Evolutionary conservation across 2,329 filamentous ascomycete genomes (phyloP).

Genomic region (Paramyrothecium sp.): DNA sequence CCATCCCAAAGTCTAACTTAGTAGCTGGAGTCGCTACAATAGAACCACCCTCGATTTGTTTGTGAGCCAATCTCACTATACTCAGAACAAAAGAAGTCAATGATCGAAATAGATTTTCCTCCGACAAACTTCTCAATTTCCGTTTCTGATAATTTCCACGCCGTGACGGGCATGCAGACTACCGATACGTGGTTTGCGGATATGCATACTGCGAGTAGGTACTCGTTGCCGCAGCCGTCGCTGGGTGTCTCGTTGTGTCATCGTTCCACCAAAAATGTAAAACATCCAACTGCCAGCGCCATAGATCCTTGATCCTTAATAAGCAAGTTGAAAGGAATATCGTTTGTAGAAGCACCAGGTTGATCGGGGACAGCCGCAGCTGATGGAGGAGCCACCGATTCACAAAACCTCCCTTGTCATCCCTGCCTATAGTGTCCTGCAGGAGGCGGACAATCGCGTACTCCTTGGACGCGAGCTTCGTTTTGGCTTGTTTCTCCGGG

Average conservation of each 20-base stretch:
- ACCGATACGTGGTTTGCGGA: not conserved
- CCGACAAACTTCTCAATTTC: no score
- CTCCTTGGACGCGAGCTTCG: constrained; percentile 45
- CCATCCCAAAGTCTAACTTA: no score
- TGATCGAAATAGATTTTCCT: no score
- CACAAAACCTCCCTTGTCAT: constrained; percentile 42
- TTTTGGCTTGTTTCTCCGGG: constrained; percentile 28
- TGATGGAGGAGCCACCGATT: constrained; percentile 52
- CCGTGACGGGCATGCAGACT: no score
- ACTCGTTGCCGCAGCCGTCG: constrained; percentile 15
- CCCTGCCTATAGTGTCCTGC: constrained; percentile 28
- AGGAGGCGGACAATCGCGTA: constrained; percentile 44
- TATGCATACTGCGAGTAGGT: constrained; percentile 20
- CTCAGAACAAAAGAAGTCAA: no score
- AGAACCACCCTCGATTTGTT: no score
- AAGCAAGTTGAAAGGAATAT: constrained; percentile 23
- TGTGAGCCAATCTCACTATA: no score
- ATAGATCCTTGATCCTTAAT: constrained; percentile 29
- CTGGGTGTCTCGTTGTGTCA: constrained; percentile 13
- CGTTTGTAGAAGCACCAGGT: constrained; percentile 40
- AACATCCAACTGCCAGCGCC: constrained; percentile 36
- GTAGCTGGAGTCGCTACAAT: no score
- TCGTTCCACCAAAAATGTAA: constrained; percentile 36
- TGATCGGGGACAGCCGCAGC: constrained; percentile 44
- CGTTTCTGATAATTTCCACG: no score